Base-by-base conservation (phyloP, 768 basidiomycete genomes). In the Mycena crocata region DNA sequence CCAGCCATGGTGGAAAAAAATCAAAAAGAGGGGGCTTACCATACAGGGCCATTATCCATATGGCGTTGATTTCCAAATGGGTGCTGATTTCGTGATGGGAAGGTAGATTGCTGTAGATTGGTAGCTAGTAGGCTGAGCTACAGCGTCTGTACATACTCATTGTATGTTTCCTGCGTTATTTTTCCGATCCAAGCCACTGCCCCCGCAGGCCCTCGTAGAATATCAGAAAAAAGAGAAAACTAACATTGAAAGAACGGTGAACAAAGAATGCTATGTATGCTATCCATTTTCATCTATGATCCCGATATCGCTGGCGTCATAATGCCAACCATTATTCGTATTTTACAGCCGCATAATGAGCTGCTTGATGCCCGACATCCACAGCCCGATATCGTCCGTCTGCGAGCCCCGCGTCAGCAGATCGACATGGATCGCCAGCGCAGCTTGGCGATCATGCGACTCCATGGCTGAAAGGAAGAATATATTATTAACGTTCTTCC, bases 331-430 rank as follows among this genome's bases (percentile, higher is more conserved):
- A 24, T 32, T 31, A 50, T 62, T 54, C 42, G 31, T 6, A 35
- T 45, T 54, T 57, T 74, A 93, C 78, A 94, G 71, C 71, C 87
- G 85, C 83, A 89, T 82, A 74, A 97, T 93, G 70, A 98, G 78
- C 76, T 95, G 94, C 78, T 97, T 97, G 63, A 97, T 80, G 9
- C 93, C 94, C 15, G 94, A 90, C 94, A 96, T 93, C 91, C 90
- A 93, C 60, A 93, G 73, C 2, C 87, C 89, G 74, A 96, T 94
- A 71, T 96, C 94, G 56, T 94, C 92, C 44, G 91, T 91, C 61
- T 89, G 86, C 55, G 92, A 91, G 28, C 91, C 92, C 51, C 85
- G 82, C 3, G 94, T 96, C 49, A 98, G 83, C 31, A 98, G 80
- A 57, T 94, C 93, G 30, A 96, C 90, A 73, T 98, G 96, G 64